Conservation (phyloP, 192 early-diverging fungal genomes). For the Coemansia erecta region DNA sequence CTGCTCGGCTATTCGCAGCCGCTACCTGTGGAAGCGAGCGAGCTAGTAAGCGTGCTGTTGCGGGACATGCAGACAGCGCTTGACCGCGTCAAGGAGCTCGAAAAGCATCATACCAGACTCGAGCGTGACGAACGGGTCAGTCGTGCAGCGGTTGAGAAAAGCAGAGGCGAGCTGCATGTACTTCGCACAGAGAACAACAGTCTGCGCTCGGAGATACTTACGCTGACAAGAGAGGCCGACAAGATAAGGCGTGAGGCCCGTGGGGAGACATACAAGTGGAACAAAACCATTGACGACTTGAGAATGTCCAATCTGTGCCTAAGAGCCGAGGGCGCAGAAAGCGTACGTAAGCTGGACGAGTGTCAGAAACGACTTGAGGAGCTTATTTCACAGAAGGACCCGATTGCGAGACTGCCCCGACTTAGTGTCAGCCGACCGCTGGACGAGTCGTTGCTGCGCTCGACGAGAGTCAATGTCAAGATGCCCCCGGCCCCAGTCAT, state of each 20-base stretch:
- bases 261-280: conserved; percentile 15
- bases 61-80: conserved; percentile 48
- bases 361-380: conserved; percentile 23
- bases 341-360: conserved; percentile 19
- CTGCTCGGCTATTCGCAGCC: conserved; percentile 44
- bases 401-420: conserved; percentile 25
- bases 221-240: conserved; percentile 32
- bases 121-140: conserved; percentile 42
- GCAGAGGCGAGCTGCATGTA: conserved; percentile 21
- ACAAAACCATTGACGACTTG: conserved; percentile 29
- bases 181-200: conserved; percentile 49
- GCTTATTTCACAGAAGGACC: conserved; percentile 17
- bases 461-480: background rate
- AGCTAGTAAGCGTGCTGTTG: conserved; percentile 30
- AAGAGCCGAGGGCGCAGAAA: conserved; percentile 29
- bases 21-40: conserved; percentile 26
- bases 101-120: conserved; percentile 13
- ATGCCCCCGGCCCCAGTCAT: conserved; percentile 22
- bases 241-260: conserved; percentile 25
- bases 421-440: conserved; percentile 14
- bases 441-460: background rate
- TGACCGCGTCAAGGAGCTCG: conserved; percentile 43
- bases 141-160: conserved; percentile 13
- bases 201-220: conserved; percentile 37
- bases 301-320: conserved; percentile 30